Base-by-base conservation (phyloP, 805 yeast genomes). In the Hanseniaspora nectarophila region DNA sequence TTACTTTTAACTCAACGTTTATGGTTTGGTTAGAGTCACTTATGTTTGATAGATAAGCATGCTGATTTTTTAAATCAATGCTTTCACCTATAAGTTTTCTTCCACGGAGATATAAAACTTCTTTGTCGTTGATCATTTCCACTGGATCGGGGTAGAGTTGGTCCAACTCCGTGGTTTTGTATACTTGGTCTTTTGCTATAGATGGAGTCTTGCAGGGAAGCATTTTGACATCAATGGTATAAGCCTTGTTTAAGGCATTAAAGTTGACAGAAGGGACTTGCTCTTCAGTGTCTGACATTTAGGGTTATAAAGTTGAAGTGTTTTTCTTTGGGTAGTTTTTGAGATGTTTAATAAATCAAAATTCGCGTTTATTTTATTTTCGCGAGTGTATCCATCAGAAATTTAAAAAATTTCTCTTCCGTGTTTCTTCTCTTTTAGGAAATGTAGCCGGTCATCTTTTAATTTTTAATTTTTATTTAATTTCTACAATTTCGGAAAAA, bases 21-120 rank as follows among this genome's bases (percentile, higher is more conserved):
- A 43, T 29, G 9, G 24, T 18, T 7, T 26, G 23, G 12, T 40
- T 37, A 4, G 15, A 9, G 20, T 53, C 52, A 2, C 59, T 37
- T 2, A 58, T 59, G 31, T 60, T 64, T 23, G 53, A 57, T 34
- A 49, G 8, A n/a, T 33, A 49, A 7, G 23, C 18, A 60, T 57
- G 16, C 43, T 40, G 15, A 20, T 42, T 61, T 20, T 54, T 47
- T 5, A 63, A 31, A 6, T 31, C 32, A 10, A 62, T 33, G 24
- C 49, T 46, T 28, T 59, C 54, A 2, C 72, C 72, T 5, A 60
- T 54, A 2, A 68, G 56, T 45, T 68, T 68, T 31, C 70, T 57
- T 5, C 72, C 72, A 54, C 72, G 59, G 20, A 68, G 34, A 49
- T 67, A 67, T 2, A 63, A 62, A 0, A 61, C 58, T 4, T 56